Evolutionary conservation across 192 early-diverging fungal species (phyloP).

Genomic region (Coemansia sp.): DNA sequence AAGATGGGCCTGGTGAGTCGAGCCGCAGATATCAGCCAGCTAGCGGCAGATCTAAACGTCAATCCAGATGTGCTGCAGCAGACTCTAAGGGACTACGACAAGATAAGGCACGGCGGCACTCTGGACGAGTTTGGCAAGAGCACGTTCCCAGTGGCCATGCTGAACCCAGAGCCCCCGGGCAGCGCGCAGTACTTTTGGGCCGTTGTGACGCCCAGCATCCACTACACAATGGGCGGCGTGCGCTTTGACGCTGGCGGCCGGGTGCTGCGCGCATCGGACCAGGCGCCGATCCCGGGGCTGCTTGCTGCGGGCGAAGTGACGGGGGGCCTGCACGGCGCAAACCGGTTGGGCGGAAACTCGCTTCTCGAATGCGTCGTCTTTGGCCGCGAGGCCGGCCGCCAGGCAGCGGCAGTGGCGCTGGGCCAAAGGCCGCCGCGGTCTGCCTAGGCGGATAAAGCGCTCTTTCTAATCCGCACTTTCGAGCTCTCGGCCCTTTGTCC

Average conservation of each 20-base stretch:
- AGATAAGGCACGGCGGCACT: slow-evolving; percentile 49
- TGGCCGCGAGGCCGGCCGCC: slow-evolving; percentile 82
- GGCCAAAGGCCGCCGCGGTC: not conserved
- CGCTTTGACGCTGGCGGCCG: slow-evolving; percentile 24
- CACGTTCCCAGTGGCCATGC: slow-evolving; percentile 58
- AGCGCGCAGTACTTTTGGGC: slow-evolving; percentile 57
- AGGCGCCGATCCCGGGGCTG: slow-evolving; percentile 67
- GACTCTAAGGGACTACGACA: slow-evolving; percentile 52
- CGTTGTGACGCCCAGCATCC: slow-evolving; percentile 72
- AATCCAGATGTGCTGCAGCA: slow-evolving; percentile 32
- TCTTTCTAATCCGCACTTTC: not conserved
- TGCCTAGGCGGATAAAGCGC: not conserved
- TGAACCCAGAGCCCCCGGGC: slow-evolving; percentile 18
- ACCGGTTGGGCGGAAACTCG: slow-evolving; percentile 91
- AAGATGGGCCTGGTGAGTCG: slow-evolving; percentile 36
- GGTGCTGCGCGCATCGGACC: slow-evolving; percentile 35
- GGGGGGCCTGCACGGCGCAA: slow-evolving; percentile 94
- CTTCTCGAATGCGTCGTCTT: slow-evolving; percentile 94
- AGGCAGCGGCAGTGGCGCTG: slow-evolving; percentile 14
- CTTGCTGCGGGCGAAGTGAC: slow-evolving; percentile 91
- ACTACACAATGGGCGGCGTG: slow-evolving; percentile 79
- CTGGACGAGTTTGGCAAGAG: slow-evolving; percentile 66
- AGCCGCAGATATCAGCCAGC: slow-evolving; percentile 1
- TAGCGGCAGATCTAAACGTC: slow-evolving; percentile 34
- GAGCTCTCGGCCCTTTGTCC: not conserved